phyloP scores from a whole-genome alignment of 164 flowering plant genomes.

The Protea cynaroides region DNA sequence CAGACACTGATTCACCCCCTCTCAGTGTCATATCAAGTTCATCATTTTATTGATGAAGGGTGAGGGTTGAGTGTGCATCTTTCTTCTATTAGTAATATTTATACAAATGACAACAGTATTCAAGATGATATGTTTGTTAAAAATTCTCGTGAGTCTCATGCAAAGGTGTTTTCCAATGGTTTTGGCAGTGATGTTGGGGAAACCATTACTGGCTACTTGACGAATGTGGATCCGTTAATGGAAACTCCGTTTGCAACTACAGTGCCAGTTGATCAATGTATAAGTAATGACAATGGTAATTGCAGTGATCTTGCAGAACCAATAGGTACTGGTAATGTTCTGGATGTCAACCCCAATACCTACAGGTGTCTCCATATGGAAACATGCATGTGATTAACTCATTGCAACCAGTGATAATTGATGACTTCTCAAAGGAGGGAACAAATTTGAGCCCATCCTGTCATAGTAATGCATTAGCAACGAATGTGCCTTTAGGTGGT shows the following conservation, averaged over 20 bases:
- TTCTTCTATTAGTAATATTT: too few species aligned
- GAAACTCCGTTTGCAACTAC: not conserved
- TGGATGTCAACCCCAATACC: not conserved
- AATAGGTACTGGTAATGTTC: not conserved
- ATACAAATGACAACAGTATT: too few species aligned
- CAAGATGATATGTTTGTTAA: too few species aligned
- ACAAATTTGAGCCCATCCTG: not conserved
- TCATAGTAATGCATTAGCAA: not conserved
- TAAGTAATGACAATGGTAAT: constrained; percentile 6
- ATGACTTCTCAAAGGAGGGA: constrained; percentile 7
- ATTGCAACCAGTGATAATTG: constrained; percentile 1
- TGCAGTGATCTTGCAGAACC: constrained; percentile 1
- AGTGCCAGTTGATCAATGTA: constrained; percentile 1
- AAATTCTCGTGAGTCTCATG: too few species aligned
- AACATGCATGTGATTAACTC: too few species aligned
- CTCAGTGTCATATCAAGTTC: too few species aligned
- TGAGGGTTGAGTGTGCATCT: too few species aligned
- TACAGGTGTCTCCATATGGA: too few species aligned
- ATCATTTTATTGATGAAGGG: too few species aligned
- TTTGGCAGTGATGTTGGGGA: constrained; percentile 4
- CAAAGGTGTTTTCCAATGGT: too few species aligned
- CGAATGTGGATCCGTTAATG: constrained; percentile 12
- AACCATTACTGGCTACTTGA: constrained; percentile 5
- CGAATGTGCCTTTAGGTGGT: not conserved
- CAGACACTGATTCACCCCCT: too few species aligned